phyloP scores from a whole-genome alignment of 129 eudicot genomes.

The Flaveria sonorensis region DNA sequence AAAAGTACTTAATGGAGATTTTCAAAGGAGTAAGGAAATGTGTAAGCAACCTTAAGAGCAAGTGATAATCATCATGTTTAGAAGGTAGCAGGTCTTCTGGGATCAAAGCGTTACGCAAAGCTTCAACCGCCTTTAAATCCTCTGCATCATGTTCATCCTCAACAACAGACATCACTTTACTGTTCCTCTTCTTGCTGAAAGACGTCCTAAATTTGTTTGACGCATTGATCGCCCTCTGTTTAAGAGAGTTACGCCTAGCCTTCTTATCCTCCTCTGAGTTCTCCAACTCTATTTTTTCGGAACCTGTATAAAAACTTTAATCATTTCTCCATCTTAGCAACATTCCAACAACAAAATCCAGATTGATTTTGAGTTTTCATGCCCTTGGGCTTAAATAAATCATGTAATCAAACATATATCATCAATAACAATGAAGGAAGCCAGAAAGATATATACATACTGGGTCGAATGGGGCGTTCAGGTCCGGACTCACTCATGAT shows the following conservation, averaged over 20 bases:
- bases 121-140: slow-evolving; percentile 86
- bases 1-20: neutral
- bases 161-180: slow-evolving; percentile 90
- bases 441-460: slow-evolving; percentile 40
- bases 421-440: neutral
- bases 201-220: slow-evolving; percentile 83
- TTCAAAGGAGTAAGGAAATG: neutral
- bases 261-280: slow-evolving; percentile 80
- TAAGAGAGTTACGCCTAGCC: slow-evolving; percentile 79
- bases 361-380: no score
- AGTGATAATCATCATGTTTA: slow-evolving; percentile 89
- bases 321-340: neutral
- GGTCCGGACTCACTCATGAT: slow-evolving; percentile 83
- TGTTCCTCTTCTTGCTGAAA: slow-evolving; percentile 69
- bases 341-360: neutral
- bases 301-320: slow-evolving; percentile 46
- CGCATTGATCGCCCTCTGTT: slow-evolving; percentile 78
- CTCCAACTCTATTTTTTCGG: slow-evolving; percentile 73
- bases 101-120: slow-evolving; percentile 75
- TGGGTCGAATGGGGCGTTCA: slow-evolving; percentile 69
- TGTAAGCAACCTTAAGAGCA: slow-evolving; percentile 68
- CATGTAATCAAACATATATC: slow-evolving; percentile 1
- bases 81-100: slow-evolving; percentile 75
- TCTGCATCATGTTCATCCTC: slow-evolving; percentile 95
- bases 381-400: neutral